phyloP scores from a whole-genome alignment of 805 yeast genomes.

The Brettanomyces naardenensis region DNA sequence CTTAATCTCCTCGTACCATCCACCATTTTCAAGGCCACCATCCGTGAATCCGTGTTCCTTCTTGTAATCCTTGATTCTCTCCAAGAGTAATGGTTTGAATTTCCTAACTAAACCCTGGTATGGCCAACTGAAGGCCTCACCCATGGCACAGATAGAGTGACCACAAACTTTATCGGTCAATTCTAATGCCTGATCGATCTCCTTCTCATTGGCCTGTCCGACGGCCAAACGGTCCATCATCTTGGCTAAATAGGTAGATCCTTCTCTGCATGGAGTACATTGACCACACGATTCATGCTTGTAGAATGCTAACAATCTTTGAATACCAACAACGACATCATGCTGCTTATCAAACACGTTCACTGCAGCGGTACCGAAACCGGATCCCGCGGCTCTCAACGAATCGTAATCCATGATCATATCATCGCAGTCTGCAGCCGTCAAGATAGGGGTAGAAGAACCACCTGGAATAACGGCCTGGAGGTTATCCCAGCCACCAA shows the following conservation, averaged over 20 bases:
- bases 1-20: conserved; percentile 62
- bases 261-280: conserved; percentile 93
- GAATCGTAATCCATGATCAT: conserved; percentile 87
- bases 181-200: conserved; percentile 79
- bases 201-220: conserved; percentile 76
- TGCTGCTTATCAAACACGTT: conserved; percentile 86
- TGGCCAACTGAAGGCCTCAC: conserved; percentile 94
- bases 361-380: conserved; percentile 89
- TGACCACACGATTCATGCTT: conserved; percentile 93
- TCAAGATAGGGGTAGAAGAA: conserved; percentile 76
- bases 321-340: conserved; percentile 79
- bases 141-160: conserved; percentile 86
- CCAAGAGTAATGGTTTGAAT: conserved; percentile 76
- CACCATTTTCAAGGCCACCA: conserved; percentile 49
- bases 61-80: conserved; percentile 60
- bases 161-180: conserved; percentile 84
- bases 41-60: conserved; percentile 30
- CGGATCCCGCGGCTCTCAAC: conserved; percentile 75
- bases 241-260: conserved; percentile 77
- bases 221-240: conserved; percentile 75
- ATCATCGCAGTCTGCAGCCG: conserved; percentile 55
- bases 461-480: conserved; percentile 89
- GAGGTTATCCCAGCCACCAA: conserved; percentile 90
- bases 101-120: conserved; percentile 81
- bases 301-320: conserved; percentile 76